Evolutionary conservation across 2,329 filamentous ascomycete genomes (phyloP).

Genomic region (Fusarium fujikuroi): DNA sequence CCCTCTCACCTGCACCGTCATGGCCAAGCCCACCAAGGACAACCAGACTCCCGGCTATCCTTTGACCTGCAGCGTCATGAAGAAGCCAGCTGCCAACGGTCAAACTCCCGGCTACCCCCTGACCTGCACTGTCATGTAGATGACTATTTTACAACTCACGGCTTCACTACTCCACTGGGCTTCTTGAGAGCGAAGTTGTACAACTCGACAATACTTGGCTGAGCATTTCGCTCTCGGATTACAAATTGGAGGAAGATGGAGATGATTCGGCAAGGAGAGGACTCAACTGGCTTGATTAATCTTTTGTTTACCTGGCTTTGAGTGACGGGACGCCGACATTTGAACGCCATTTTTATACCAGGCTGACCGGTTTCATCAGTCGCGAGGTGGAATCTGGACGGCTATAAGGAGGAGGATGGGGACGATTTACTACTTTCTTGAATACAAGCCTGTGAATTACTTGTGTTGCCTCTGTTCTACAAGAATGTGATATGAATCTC

Average conservation of each 20-base stretch:
- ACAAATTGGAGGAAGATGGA: slow-evolving; percentile 13
- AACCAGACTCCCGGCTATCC: slow-evolving; percentile 41
- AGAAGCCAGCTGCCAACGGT: slow-evolving; percentile 41
- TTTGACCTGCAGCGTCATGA: slow-evolving; percentile 45
- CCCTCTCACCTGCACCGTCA: slow-evolving; percentile 46
- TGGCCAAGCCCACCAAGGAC: slow-evolving; percentile 43
- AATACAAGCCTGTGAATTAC: slow-evolving; percentile 36
- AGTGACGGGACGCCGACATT: slow-evolving; percentile 37
- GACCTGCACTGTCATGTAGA: slow-evolving; percentile 52
- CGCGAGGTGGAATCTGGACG: slow-evolving; percentile 5
- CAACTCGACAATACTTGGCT: background rate
- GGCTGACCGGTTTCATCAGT: slow-evolving; percentile 10
- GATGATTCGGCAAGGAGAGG: slow-evolving; percentile 22
- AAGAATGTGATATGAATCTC: background rate
- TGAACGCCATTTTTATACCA: slow-evolving; percentile 29
- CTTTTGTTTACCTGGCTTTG: slow-evolving; percentile 30
- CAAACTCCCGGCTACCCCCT: slow-evolving; percentile 41
- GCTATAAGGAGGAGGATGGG: slow-evolving; percentile 7
- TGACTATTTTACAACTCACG: background rate
- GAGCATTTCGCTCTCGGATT: slow-evolving; percentile 13
- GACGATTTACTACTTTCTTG: slow-evolving; percentile 27
- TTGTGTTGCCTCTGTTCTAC: background rate
- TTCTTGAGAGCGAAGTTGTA: slow-evolving; percentile 5
- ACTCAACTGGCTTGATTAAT: slow-evolving; percentile 28
- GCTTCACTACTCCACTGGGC: background rate